Conservation (phyloP, 345 rosid genomes). For the Kandelia obovata region DNA sequence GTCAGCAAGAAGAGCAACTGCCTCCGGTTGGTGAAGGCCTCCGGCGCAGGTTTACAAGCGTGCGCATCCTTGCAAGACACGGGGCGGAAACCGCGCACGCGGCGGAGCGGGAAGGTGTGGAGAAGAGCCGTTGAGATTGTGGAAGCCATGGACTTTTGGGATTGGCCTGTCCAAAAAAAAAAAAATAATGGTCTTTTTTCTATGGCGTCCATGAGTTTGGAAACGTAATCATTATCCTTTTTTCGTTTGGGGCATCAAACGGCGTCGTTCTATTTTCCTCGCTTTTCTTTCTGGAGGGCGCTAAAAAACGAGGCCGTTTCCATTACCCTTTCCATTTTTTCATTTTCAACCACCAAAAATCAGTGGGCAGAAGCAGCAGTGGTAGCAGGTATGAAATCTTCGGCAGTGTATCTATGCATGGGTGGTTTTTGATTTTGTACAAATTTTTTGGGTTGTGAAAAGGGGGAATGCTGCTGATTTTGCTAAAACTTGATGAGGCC, state of each 20-base stretch:
- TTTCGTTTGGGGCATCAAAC: too few relatives aligned
- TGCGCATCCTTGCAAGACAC: conserved; percentile 28
- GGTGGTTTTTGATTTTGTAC: too few relatives aligned
- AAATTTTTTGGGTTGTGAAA: too few relatives aligned
- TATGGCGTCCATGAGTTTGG: too few relatives aligned
- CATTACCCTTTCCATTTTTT: conserved; percentile 1
- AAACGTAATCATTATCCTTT: too few relatives aligned
- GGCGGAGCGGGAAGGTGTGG: conserved; percentile 20
- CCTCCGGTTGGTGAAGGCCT: conserved; percentile 39
- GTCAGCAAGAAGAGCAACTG: conserved; percentile 51
- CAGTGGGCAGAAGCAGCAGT: conserved; percentile 15
- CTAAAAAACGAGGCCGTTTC: neutral
- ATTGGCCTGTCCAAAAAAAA: too few relatives aligned
- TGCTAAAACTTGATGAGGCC: too few relatives aligned
- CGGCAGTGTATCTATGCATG: too few relatives aligned
- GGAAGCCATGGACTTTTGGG: conserved; percentile 44
- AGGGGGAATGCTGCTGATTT: too few relatives aligned
- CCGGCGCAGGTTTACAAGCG: conserved; percentile 24
- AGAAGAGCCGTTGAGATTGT: conserved; percentile 26
- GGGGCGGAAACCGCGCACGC: conserved; percentile 21
- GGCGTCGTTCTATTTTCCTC: too few relatives aligned
- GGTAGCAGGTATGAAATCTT: neutral
- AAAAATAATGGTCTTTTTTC: too few relatives aligned
- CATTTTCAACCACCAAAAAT: neutral
- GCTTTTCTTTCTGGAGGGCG: neutral